A percentile compares a stretch with the other conserved stretches of the same genome.
Conservation (phyloP, 345 rosid genomes). For the Brassica carinata region DNA sequence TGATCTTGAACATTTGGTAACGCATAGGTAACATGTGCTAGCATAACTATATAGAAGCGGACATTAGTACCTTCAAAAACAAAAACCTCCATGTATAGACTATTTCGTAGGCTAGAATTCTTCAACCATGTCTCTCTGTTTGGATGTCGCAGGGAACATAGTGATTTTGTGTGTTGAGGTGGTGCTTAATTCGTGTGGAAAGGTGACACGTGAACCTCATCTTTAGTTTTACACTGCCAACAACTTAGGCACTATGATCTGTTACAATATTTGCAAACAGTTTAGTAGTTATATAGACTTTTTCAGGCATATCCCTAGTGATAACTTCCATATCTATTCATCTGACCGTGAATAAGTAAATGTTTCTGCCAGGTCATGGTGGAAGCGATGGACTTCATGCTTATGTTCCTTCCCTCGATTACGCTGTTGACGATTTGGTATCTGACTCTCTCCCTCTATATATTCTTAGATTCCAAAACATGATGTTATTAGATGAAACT, state of each 20-base stretch:
- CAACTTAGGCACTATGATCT: slow-evolving; percentile 13
- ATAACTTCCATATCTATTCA: neutral
- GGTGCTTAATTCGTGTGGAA: slow-evolving; percentile 54
- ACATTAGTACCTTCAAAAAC: neutral
- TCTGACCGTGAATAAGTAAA: neutral
- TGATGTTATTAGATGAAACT: neutral
- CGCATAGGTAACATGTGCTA: neutral
- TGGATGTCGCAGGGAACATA: slow-evolving; percentile 66
- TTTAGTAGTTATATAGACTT: neutral
- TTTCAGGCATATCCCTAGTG: neutral
- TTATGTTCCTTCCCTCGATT: slow-evolving; percentile 83
- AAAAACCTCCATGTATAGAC: no score
- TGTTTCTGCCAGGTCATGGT: slow-evolving; percentile 69
- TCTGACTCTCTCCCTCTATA: neutral
- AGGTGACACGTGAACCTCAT: slow-evolving; percentile 62
- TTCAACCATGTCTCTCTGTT: slow-evolving; percentile 61
- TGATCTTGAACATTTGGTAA: neutral
- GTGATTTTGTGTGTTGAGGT: slow-evolving; percentile 49
- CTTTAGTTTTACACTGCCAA: slow-evolving; percentile 30
- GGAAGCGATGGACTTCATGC: slow-evolving; percentile 96
- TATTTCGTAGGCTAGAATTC: slow-evolving; percentile 44
- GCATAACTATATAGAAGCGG: neutral
- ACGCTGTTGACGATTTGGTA: slow-evolving; percentile 78
- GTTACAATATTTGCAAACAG: neutral
- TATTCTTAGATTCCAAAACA: neutral